Percentiles rank a stretch among this genome's conserved stretches.
These are phyloP conservation scores for Cystobasidiopsis lactophilus DNA, from an alignment of 768 basidiomycete genomes.

Conservation along the genomic window DNA sequence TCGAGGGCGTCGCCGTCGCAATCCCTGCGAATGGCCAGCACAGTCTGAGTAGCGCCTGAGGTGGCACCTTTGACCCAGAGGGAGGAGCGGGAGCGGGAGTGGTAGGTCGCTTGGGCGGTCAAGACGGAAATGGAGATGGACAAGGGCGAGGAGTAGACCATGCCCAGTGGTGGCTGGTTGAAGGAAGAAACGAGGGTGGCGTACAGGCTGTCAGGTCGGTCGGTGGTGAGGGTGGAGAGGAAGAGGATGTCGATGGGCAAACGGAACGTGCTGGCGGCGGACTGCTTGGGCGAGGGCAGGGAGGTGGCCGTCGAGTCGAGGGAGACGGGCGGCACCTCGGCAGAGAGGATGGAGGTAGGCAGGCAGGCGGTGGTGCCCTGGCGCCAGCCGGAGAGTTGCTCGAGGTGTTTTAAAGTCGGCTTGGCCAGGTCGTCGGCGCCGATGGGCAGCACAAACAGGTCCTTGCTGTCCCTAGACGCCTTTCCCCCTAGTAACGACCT, in stretches of 20 bases:
- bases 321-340: conserved; percentile 47
- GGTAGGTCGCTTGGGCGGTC: conserved; percentile 80
- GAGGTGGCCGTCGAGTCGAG: conserved; percentile 28
- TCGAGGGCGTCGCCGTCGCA: conserved; percentile 85
- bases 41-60: conserved; percentile 74
- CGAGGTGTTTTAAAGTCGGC: conserved; percentile 17
- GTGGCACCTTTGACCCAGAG: conserved; percentile 95
- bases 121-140: conserved; percentile 69
- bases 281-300: background rate
- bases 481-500: conserved; percentile 43
- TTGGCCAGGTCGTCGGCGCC: conserved; percentile 1
- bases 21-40: conserved; percentile 60
- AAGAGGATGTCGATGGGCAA: conserved; percentile 67
- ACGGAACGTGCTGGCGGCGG: conserved; percentile 30
- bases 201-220: conserved; percentile 76
- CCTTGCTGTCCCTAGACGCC: conserved; percentile 12
- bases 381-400: conserved; percentile 13
- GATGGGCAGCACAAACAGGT: conserved; percentile 38
- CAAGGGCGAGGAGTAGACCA: conserved; percentile 80
- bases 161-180: conserved; percentile 36
- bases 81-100: conserved; percentile 72
- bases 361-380: conserved; percentile 9
- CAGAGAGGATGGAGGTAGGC: conserved; percentile 33
- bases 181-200: conserved; percentile 67
- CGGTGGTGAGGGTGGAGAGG: conserved; percentile 56